These are phyloP conservation scores for Naegleria lovaniensis DNA, from an alignment of 208 protist species.

Conservation along the genomic window DNA sequence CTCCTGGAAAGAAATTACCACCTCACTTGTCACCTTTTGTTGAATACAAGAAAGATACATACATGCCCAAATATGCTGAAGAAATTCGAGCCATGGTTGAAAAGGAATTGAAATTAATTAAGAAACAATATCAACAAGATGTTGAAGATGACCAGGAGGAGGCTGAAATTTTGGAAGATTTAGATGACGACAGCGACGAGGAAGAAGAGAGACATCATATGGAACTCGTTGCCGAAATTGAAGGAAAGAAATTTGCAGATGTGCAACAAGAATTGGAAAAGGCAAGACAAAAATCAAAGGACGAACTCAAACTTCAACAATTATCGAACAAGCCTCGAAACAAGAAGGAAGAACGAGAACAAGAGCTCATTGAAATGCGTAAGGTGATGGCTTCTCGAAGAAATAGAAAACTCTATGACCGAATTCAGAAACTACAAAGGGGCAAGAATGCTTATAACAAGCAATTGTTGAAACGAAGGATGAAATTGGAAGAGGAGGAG, in stretches of 20 bases:
- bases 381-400: background rate
- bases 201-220: constrained; percentile 1
- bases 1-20: constrained; percentile 72
- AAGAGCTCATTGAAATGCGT: background rate
- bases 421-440: background rate
- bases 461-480: background rate
- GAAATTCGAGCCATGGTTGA: constrained; percentile 15
- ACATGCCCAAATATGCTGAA: constrained; percentile 22
- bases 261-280: background rate
- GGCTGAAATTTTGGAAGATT: background rate
- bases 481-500: background rate
- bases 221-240: background rate
- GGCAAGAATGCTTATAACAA: background rate
- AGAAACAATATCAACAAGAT: background rate
- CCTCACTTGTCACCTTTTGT: constrained; percentile 78
- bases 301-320: background rate
- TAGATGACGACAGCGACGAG: background rate
- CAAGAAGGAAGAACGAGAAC: background rate
- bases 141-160: background rate
- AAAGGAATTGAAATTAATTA: background rate
- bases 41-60: background rate
- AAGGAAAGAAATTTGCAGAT: background rate
- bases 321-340: background rate
- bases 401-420: background rate
- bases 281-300: background rate